phyloP scores from a whole-genome alignment of 305 asterid species.

The Fraxinus ornus region DNA sequence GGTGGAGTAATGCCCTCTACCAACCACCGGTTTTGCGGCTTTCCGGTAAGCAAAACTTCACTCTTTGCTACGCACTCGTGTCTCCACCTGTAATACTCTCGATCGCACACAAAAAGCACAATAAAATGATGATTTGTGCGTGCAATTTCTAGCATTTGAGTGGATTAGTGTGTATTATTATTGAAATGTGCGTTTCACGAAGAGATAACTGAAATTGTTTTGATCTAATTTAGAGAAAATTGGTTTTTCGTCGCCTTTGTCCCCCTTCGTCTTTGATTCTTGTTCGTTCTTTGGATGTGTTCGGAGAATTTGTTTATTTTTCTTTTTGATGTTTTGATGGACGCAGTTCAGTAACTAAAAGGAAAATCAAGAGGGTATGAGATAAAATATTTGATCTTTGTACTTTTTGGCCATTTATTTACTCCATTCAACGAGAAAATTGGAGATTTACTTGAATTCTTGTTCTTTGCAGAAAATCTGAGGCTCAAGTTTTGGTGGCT shows the following conservation, averaged over 20 bases:
- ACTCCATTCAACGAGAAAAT: not conserved
- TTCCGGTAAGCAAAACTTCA: constrained; percentile 26
- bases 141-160: not conserved
- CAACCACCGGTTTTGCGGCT: constrained; percentile 15
- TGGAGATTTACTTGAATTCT: not conserved
- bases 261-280: not conserved
- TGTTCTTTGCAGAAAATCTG: constrained; percentile 19
- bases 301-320: not conserved
- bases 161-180: not conserved
- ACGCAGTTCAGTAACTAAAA: not conserved
- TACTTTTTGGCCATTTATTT: not conserved
- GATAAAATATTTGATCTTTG: constrained; percentile 15
- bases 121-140: not conserved
- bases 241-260: not conserved
- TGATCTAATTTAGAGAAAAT: not conserved
- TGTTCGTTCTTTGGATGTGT: not conserved
- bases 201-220: not conserved
- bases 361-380: not conserved
- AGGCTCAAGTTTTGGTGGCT: constrained; percentile 1
- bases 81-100: not conserved
- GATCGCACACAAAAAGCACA: not conserved
- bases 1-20: not conserved
- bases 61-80: not conserved
- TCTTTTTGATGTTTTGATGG: not conserved
- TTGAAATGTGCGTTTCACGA: not conserved